phyloP scores from a whole-genome alignment of 306 rosid genomes.

The Oemleria cerasiformis region DNA sequence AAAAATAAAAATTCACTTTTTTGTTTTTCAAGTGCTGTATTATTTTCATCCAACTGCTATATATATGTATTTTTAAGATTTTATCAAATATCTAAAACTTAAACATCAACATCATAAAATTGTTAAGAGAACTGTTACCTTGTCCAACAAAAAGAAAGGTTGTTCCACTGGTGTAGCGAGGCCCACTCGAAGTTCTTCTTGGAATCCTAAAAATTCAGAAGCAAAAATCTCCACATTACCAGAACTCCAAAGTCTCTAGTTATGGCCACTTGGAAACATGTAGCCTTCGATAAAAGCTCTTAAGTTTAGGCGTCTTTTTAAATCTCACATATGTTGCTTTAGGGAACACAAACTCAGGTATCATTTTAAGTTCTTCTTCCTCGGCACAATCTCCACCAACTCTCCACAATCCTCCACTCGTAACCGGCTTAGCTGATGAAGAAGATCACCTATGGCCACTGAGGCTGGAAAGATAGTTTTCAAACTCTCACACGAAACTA shows the following conservation, averaged over 20 bases:
- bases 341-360: conserved; percentile 5
- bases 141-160: background rate
- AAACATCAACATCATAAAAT: too few species aligned
- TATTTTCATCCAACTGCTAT: too few species aligned
- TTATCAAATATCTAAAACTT: too few species aligned
- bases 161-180: background rate
- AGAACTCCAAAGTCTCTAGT: too few species aligned
- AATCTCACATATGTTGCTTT: conserved; percentile 2
- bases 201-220: too few species aligned
- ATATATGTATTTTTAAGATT: too few species aligned
- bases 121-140: too few species aligned
- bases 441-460: conserved; percentile 28
- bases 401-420: conserved; percentile 19
- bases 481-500: conserved; percentile 23
- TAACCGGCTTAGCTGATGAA: conserved; percentile 19
- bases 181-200: background rate
- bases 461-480: conserved; percentile 27
- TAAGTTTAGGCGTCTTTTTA: background rate
- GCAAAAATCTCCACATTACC: too few species aligned
- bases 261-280: too few species aligned
- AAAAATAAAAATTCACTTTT: too few species aligned
- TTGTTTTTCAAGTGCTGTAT: too few species aligned
- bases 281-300: conserved; percentile 21
- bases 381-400: background rate
- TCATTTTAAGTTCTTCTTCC: background rate